Conservation (phyloP, 2,329 filamentous ascomycete genomes). For the Paecilomyces variotii region DNA sequence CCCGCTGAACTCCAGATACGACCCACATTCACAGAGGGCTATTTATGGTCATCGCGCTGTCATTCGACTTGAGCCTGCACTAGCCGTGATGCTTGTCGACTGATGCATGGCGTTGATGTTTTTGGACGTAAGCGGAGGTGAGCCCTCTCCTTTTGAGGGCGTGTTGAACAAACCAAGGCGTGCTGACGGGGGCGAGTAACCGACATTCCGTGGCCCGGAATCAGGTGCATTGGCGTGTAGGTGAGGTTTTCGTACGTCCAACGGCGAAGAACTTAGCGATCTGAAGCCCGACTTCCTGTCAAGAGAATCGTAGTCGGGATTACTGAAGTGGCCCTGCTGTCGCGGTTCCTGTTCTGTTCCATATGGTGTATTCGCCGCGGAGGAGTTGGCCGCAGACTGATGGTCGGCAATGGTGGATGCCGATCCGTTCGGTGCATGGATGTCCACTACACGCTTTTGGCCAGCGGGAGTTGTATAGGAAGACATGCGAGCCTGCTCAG, state of each 20-base stretch:
- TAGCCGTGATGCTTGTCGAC: conserved; percentile 20
- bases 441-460: conserved; percentile 37
- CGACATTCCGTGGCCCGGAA: conserved; percentile 16
- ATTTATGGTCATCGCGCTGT: conserved; percentile 19
- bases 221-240: conserved; percentile 15
- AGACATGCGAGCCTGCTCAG: conserved; percentile 26
- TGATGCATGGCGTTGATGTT: conserved; percentile 23
- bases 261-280: conserved; percentile 30
- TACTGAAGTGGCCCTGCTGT: conserved; percentile 16
- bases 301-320: conserved; percentile 23
- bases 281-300: conserved; percentile 28
- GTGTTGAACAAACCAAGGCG: conserved; percentile 27
- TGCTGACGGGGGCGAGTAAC: conserved; percentile 26
- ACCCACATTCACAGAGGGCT: not conserved
- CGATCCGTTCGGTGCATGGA: conserved; percentile 36
- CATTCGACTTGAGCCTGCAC: conserved; percentile 23
- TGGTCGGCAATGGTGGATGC: conserved; percentile 41
- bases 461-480: conserved; percentile 35
- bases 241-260: conserved; percentile 32
- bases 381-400: conserved; percentile 33
- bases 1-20: conserved; percentile 10
- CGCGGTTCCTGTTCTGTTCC: conserved; percentile 28
- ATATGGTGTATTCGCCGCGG: conserved; percentile 36
- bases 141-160: conserved; percentile 21
- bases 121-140: conserved; percentile 22